Percentiles rank a stretch among this genome's conserved stretches.
These are phyloP conservation scores for Angomonas desouzai DNA, from an alignment of 208 protist genomes.

Conservation along the genomic window DNA sequence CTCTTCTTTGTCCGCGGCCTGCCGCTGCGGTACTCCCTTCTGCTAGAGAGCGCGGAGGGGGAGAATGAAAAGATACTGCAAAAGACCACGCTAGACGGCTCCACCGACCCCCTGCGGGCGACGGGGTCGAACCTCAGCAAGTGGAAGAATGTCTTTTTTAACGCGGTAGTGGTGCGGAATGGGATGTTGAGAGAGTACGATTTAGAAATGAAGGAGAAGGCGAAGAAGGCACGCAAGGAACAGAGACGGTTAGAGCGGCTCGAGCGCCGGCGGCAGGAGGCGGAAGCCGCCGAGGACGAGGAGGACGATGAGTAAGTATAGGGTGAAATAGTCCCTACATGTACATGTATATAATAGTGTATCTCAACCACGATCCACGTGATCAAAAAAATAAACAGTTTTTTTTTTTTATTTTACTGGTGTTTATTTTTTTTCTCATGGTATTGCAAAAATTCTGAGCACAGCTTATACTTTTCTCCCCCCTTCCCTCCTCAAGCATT, in stretches of 20 bases:
- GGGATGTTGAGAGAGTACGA: slow-evolving; percentile 64
- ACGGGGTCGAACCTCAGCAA: slow-evolving; percentile 62
- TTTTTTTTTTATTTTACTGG: too few relatives aligned
- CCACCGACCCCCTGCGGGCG: slow-evolving; percentile 37
- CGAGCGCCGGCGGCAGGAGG: slow-evolving; percentile 32
- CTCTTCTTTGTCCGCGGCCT: slow-evolving; percentile 70
- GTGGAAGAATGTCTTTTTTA: slow-evolving; percentile 59
- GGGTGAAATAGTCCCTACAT: neutral
- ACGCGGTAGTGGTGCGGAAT: slow-evolving; percentile 78
- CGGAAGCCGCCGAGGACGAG: slow-evolving; percentile 18
- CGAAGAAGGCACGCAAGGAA: slow-evolving; percentile 38
- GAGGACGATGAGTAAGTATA: slow-evolving; percentile 9
- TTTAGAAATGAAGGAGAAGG: slow-evolving; percentile 35
- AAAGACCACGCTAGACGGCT: slow-evolving; percentile 18
- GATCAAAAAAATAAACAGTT: too few relatives aligned
- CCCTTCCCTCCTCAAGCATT: too few relatives aligned
- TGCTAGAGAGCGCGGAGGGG: slow-evolving; percentile 14
- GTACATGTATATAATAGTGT: slow-evolving; percentile 19
- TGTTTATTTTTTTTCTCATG: slow-evolving; percentile 1
- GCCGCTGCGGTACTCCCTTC: slow-evolving; percentile 43
- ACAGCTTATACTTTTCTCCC: too few relatives aligned
- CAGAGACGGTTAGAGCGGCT: slow-evolving; percentile 30
- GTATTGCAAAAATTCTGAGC: neutral
- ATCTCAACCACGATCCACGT: too few relatives aligned
- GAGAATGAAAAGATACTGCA: slow-evolving; percentile 13